Evolutionary conservation across 805 yeast species (phyloP), one percentile per base, ranked within the genome.

Genomic region (Cyberlindnera nakhonratchasimensis): DNA sequence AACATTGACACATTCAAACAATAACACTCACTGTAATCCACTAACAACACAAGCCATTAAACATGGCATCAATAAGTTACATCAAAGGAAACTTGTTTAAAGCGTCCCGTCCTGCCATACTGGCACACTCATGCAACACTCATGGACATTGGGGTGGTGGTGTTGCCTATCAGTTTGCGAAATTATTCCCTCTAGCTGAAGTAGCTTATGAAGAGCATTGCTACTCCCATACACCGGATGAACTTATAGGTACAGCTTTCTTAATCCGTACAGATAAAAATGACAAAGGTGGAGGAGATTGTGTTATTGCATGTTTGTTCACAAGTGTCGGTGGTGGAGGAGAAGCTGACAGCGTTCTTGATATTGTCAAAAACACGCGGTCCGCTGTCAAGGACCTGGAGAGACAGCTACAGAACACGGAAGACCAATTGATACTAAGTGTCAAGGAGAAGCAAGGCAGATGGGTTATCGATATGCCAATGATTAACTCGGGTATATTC

Each of bases 111-210:
- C 69, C 73, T 1, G 57, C 79, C 0, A 65, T 84, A 3, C 58
- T 86, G 5, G 84, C 84, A 1, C 96, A 87, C 58, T 79, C 95
- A 0, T 87, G 96, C 55, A 87, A 87, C 57, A 79, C 88, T 29
- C 67, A 70, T 20, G 96, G 95, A 0, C 55, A 69, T 2, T 87
- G 96, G 96, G 93, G 93, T 4, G 91, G 86, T 3, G 96, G 96
- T 0, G 75, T 87, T 2, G 95, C 95, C 0, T 68, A 67, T 4
- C 74, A 64, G 20, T 77, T 87, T 54, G 74, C 70, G 19, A 40
- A 52, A 14, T 60, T 65, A 34, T 86, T 71, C 58, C 89, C 87
- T 2, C 54, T 66, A 2, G 75, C 91, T 4, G 83, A 75, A 52
- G 50, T 58, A 34, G 48, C 53, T 4, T 85, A 87, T 53, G 39